These are phyloP conservation scores for Lentinus brumalis DNA, from an alignment of 768 basidiomycete genomes.

Conservation along the genomic window DNA sequence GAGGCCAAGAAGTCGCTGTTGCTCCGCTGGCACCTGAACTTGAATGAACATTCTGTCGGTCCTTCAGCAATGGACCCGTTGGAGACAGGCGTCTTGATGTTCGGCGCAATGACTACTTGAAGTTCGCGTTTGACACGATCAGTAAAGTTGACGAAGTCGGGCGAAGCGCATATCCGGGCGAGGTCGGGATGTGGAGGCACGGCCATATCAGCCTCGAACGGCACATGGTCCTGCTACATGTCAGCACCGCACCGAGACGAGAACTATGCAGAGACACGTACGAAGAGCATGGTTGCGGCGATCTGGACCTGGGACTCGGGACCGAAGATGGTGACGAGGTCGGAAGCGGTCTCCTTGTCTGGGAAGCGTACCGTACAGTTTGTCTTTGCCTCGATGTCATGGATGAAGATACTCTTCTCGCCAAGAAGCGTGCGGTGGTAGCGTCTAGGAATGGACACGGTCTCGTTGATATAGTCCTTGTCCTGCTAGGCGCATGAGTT, in stretches of 20 bases:
- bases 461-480: slow-evolving; percentile 95
- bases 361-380: slow-evolving; percentile 92
- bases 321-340: slow-evolving; percentile 94
- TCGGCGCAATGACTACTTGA: slow-evolving; percentile 87
- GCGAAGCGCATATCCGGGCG: slow-evolving; percentile 66
- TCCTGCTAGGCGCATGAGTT: slow-evolving; percentile 52
- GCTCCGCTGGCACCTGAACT: slow-evolving; percentile 92
- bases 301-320: slow-evolving; percentile 97
- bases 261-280: neutral
- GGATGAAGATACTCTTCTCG: slow-evolving; percentile 96
- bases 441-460: slow-evolving; percentile 88
- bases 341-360: slow-evolving; percentile 91
- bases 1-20: slow-evolving; percentile 92
- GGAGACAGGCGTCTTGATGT: slow-evolving; percentile 56
- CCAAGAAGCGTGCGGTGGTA: slow-evolving; percentile 95
- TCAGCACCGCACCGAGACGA: neutral
- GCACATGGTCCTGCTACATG: slow-evolving; percentile 82
- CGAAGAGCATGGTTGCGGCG: slow-evolving; percentile 89
- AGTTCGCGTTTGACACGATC: slow-evolving; percentile 93
- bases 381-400: slow-evolving; percentile 95
- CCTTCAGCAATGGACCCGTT: slow-evolving; percentile 59
- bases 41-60: slow-evolving; percentile 83
- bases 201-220: slow-evolving; percentile 93
- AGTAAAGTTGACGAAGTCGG: slow-evolving; percentile 85
- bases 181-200: slow-evolving; percentile 85